Evolutionary conservation across 192 early-diverging fungal species (phyloP).

Genomic region (Coemansia sp.): DNA sequence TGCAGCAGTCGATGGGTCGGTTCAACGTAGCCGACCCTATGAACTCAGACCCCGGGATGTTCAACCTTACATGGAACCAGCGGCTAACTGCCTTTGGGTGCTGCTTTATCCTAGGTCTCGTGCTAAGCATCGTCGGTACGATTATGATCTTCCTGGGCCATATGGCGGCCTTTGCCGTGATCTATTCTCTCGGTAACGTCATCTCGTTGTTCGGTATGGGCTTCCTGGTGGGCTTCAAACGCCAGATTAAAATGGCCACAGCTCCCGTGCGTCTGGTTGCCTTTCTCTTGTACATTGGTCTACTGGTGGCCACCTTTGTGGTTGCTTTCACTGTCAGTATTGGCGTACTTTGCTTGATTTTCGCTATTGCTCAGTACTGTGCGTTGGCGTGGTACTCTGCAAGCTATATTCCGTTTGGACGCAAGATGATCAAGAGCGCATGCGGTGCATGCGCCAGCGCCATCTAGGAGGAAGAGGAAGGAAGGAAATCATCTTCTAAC

Average conservation of each 20-base stretch:
- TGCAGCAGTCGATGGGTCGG: conserved; percentile 19
- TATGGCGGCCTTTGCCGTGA: conserved; percentile 78
- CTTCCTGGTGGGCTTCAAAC: conserved; percentile 83
- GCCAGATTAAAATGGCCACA: conserved; percentile 86
- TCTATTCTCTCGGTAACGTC: conserved; percentile 91
- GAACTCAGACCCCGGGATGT: conserved; percentile 47
- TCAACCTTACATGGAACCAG: conserved; percentile 48
- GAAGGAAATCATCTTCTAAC: too few relatives aligned
- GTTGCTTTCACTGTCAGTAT: conserved; percentile 67
- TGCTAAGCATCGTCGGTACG: conserved; percentile 75
- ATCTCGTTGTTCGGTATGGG: conserved; percentile 82
- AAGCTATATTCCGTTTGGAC: conserved; percentile 92
- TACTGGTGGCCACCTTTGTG: conserved; percentile 72
- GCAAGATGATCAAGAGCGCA: conserved; percentile 60
- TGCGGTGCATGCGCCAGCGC: conserved; percentile 56
- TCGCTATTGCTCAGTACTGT: conserved; percentile 83
- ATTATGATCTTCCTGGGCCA: conserved; percentile 56
- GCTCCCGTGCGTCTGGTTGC: conserved; percentile 75
- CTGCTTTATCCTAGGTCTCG: conserved; percentile 78
- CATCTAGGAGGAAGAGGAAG: too few relatives aligned
- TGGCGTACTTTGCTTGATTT: conserved; percentile 73
- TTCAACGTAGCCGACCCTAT: conserved; percentile 44
- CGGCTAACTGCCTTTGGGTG: conserved; percentile 49
- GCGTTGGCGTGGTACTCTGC: conserved; percentile 87
- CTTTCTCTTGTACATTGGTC: conserved; percentile 66